A percentile compares a stretch with the other conserved stretches of the same genome.
Evolutionary conservation across 1,139 yeast species (phyloP).

Genomic region (Kodamaea derodonti): DNA sequence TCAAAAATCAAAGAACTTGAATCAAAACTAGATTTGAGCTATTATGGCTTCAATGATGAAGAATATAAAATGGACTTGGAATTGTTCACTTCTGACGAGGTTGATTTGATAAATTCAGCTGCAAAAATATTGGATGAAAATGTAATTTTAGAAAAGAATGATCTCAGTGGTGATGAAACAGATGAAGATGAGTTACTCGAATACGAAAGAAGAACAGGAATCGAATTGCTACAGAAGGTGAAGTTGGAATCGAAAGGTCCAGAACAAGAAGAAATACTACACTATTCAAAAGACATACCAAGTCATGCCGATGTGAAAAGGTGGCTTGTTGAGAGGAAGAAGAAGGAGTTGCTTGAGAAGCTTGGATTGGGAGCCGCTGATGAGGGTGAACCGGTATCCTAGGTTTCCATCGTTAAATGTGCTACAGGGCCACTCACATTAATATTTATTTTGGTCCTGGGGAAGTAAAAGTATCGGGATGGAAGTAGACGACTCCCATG

Average conservation of each 20-base stretch:
- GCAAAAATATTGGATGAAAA: constrained; percentile 5
- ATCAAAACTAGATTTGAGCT: constrained; percentile 18
- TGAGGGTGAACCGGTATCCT: too few relatives aligned
- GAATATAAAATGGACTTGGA: constrained; percentile 6
- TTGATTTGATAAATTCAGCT: constrained; percentile 7
- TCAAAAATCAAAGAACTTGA: constrained; percentile 17
- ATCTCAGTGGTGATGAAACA: background rate
- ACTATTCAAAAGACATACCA: constrained; percentile 29
- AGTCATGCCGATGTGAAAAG: constrained; percentile 38
- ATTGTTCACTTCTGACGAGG: constrained; percentile 6
- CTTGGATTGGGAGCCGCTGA: constrained; percentile 15
- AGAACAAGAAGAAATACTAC: constrained; percentile 9
- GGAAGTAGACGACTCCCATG: too few relatives aligned
- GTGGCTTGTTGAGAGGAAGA: constrained; percentile 44
- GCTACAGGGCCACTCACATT: too few relatives aligned
- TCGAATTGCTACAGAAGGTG: constrained; percentile 14
- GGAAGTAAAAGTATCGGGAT: too few relatives aligned
- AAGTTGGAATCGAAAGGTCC: constrained; percentile 1
- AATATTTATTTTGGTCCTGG: too few relatives aligned
- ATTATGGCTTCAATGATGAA: constrained; percentile 48
- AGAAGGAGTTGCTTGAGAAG: constrained; percentile 38
- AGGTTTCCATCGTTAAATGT: too few relatives aligned
- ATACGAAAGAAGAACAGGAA: constrained; percentile 21
- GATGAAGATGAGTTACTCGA: constrained; percentile 12
- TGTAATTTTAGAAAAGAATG: background rate